Evolutionary conservation across 192 early-diverging fungal species (phyloP).

Genomic region (Coemansia sp.): DNA sequence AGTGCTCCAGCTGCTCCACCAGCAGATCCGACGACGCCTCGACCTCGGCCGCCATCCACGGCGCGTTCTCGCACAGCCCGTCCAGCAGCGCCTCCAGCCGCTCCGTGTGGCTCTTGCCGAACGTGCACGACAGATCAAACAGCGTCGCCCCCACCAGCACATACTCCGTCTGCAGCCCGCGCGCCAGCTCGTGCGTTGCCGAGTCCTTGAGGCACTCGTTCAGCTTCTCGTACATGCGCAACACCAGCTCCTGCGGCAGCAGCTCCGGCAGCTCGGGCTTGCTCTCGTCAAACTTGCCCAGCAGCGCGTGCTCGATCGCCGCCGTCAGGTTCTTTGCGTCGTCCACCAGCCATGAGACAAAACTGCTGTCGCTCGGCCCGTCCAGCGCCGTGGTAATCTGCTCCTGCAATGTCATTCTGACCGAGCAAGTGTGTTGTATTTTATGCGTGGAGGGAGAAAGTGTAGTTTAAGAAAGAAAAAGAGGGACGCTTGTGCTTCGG

Average conservation of each 20-base stretch:
- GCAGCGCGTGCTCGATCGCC: slow-evolving; percentile 18
- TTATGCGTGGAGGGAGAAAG: background rate
- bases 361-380: slow-evolving; percentile 22
- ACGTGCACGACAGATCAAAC: slow-evolving; percentile 53
- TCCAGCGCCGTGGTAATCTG: slow-evolving; percentile 13
- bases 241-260: slow-evolving; percentile 13
- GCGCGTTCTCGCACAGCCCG: slow-evolving; percentile 41
- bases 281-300: slow-evolving; percentile 5
- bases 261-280: background rate
- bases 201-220: slow-evolving; percentile 26
- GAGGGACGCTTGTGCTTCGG: background rate
- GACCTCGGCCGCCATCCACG: slow-evolving; percentile 50
- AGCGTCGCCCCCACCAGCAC: slow-evolving; percentile 48
- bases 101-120: slow-evolving; percentile 42
- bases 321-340: slow-evolving; percentile 3
- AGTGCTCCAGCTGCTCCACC: slow-evolving; percentile 48
- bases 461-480: background rate
- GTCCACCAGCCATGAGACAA: slow-evolving; percentile 25
- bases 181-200: slow-evolving; percentile 15
- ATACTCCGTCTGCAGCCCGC: slow-evolving; percentile 23
- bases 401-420: slow-evolving; percentile 2
- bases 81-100: slow-evolving; percentile 34
- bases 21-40: slow-evolving; percentile 43
- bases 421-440: background rate
- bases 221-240: slow-evolving; percentile 36